phyloP scores from a whole-genome alignment of 768 basidiomycete species.

The Podaxis sp. region DNA sequence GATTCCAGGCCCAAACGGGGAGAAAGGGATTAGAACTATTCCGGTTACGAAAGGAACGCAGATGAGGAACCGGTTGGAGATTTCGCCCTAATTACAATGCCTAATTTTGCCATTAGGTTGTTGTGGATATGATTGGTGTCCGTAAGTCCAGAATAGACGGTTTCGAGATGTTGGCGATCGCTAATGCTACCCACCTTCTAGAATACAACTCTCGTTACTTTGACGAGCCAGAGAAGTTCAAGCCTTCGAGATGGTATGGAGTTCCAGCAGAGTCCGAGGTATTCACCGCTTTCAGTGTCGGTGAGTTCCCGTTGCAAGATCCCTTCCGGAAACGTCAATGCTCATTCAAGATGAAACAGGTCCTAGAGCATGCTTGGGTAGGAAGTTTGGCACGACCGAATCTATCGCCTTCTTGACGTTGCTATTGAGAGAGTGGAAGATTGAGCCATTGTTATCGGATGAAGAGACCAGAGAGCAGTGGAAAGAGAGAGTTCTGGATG shows the following conservation, averaged over 20 bases:
- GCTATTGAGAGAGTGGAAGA: conserved; percentile 50
- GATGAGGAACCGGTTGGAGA: conserved; percentile 20
- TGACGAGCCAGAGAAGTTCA: conserved; percentile 44
- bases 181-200: conserved; percentile 17
- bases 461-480: conserved; percentile 39
- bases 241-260: conserved; percentile 51
- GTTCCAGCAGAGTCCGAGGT: conserved; percentile 38
- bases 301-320: conserved; percentile 20
- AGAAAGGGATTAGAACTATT: conserved; percentile 35
- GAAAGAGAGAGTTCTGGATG: conserved; percentile 37
- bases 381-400: conserved; percentile 54
- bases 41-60: conserved; percentile 38
- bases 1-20: conserved; percentile 37
- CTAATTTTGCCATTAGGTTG: conserved; percentile 22
- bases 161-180: not conserved
- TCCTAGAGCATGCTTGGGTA: conserved; percentile 53
- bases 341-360: conserved; percentile 24
- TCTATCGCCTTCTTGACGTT: conserved; percentile 47
- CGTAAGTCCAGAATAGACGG: conserved; percentile 31
- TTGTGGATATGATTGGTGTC: conserved; percentile 49
- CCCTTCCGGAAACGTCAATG: not conserved
- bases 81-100: not conserved
- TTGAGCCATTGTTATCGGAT: conserved; percentile 41
- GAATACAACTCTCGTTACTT: conserved; percentile 52
- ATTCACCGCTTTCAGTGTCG: conserved; percentile 48